These are phyloP conservation scores for Maudiozyma bulderi DNA, from an alignment of 805 yeast genomes.

Conservation along the genomic window DNA sequence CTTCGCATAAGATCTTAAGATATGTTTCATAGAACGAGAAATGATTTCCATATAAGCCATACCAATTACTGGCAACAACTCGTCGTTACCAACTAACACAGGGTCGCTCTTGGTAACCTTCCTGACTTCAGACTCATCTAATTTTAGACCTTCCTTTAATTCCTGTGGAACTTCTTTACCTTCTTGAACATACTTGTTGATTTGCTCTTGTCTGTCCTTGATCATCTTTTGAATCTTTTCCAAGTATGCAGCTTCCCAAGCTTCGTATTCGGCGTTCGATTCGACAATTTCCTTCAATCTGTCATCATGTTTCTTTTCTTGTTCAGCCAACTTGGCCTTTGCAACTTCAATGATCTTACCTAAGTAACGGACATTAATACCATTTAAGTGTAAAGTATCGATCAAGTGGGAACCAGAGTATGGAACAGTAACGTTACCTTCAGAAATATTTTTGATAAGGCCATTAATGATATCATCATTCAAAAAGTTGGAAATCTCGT, in stretches of 20 bases:
- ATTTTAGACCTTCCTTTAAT: constrained; percentile 25
- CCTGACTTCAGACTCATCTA: constrained; percentile 27
- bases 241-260: constrained; percentile 25
- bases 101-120: constrained; percentile 29
- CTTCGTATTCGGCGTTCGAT: constrained; percentile 26
- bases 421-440: constrained; percentile 48
- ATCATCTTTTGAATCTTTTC: constrained; percentile 25
- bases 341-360: constrained; percentile 39
- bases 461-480: constrained; percentile 52
- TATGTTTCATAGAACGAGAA: constrained; percentile 71
- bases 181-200: constrained; percentile 24
- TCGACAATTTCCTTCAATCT: constrained; percentile 20
- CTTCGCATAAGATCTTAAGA: constrained; percentile 42
- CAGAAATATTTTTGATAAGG: constrained; percentile 36
- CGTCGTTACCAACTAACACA: constrained; percentile 28
- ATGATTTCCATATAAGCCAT: constrained; percentile 55
- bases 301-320: constrained; percentile 15
- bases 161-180: constrained; percentile 30
- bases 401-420: constrained; percentile 74
- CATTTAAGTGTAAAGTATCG: constrained; percentile 59
- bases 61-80: constrained; percentile 37
- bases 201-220: constrained; percentile 29
- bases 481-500: constrained; percentile 60
- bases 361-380: constrained; percentile 83
- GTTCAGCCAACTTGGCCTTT: constrained; percentile 19